Conservation (phyloP, 352 stramenopile species). For the Globisporangium uncinulatum region DNA sequence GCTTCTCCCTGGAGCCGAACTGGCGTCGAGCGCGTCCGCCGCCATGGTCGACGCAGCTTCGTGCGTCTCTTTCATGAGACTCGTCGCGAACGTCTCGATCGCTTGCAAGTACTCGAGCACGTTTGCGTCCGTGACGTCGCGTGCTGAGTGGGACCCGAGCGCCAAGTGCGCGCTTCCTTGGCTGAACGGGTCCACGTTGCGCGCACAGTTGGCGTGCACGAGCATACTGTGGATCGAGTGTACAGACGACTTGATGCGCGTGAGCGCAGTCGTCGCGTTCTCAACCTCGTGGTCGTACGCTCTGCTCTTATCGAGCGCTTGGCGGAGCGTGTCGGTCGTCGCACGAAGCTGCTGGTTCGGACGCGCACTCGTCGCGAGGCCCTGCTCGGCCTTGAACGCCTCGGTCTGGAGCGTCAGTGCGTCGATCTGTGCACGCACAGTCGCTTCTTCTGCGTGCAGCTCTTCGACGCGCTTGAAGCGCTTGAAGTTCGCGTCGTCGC, state of each 20-base stretch:
- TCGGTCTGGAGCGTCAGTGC: slow-evolving; percentile 43
- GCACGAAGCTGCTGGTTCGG: slow-evolving; percentile 52
- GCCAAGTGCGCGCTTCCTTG: slow-evolving; percentile 17
- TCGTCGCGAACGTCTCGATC: slow-evolving; percentile 67
- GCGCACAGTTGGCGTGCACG: slow-evolving; percentile 41
- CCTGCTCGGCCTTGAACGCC: slow-evolving; percentile 61
- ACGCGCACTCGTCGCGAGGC: slow-evolving; percentile 44
- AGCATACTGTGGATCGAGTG: slow-evolving; percentile 74
- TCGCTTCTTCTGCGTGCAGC: slow-evolving; percentile 50
- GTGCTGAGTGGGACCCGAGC: slow-evolving; percentile 23
- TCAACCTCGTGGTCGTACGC: slow-evolving; percentile 51
- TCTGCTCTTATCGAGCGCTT: slow-evolving; percentile 33
- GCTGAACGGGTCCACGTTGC: slow-evolving; percentile 30
- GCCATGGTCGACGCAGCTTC: slow-evolving; percentile 7
- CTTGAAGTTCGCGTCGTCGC: slow-evolving; percentile 78
- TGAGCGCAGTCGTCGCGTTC: slow-evolving; percentile 42
- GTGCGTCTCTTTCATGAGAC: slow-evolving; percentile 45
- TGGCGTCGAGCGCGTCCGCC: neutral
- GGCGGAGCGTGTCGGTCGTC: slow-evolving; percentile 30
- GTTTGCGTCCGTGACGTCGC: slow-evolving; percentile 55
- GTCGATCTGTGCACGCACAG: slow-evolving; percentile 44
- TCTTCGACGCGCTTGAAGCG: slow-evolving; percentile 73
- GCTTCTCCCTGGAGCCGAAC: neutral
- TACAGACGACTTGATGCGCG: slow-evolving; percentile 57
- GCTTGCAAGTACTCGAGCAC: slow-evolving; percentile 73